Conservation (phyloP, 2,329 filamentous ascomycete genomes). For the Paraphaeosphaeria sporulosa region DNA sequence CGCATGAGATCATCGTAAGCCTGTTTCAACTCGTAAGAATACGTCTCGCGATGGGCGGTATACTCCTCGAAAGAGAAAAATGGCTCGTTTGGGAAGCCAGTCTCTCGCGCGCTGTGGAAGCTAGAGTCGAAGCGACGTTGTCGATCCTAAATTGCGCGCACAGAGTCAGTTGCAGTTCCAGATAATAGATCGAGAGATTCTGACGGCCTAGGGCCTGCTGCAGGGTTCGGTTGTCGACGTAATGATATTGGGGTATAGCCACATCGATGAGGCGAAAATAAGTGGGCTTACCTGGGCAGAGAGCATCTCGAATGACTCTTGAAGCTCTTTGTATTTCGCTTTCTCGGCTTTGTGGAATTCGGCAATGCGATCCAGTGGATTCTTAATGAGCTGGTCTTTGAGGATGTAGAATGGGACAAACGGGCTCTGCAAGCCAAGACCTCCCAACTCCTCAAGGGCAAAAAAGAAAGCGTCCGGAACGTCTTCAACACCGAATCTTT, state of each 20-base stretch:
- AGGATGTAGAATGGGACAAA: constrained; percentile 56
- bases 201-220: not conserved
- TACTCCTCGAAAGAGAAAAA: constrained; percentile 21
- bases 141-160: constrained; percentile 11
- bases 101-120: not conserved
- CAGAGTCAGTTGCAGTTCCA: not conserved
- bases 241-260: not conserved
- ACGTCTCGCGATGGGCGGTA: constrained; percentile 12
- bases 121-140: constrained; percentile 11
- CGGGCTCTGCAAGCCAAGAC: constrained; percentile 56
- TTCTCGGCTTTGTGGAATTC: constrained; percentile 47
- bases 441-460: constrained; percentile 57
- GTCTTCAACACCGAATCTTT: constrained; percentile 58
- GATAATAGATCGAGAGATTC: not conserved
- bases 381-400: constrained; percentile 17
- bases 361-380: constrained; percentile 50
- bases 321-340: constrained; percentile 40
- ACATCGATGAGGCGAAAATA: not conserved
- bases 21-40: constrained; percentile 1
- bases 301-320: constrained; percentile 34
- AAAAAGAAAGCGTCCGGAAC: constrained; percentile 59
- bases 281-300: constrained; percentile 8
- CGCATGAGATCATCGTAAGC: constrained; percentile 19
- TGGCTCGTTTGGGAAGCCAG: constrained; percentile 1
- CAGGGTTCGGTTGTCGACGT: not conserved